These are phyloP conservation scores for Lathyrus tuberosus DNA, from an alignment of 306 rosid species.

Conservation along the genomic window DNA sequence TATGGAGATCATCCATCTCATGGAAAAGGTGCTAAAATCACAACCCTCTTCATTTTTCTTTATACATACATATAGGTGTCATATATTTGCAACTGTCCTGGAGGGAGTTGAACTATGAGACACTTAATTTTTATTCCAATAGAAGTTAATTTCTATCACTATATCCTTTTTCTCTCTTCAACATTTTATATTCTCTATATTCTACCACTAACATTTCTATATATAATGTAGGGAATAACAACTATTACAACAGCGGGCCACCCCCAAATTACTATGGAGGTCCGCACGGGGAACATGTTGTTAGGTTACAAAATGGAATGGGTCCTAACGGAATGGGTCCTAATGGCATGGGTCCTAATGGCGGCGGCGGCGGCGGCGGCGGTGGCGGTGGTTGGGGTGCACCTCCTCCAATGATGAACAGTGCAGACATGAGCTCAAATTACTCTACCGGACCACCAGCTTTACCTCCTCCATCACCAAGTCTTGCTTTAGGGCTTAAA, in stretches of 20 bases:
- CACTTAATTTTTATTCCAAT: background rate
- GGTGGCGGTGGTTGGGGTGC: constrained; percentile 59
- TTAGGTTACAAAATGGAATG: constrained; percentile 53
- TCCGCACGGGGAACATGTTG: constrained; percentile 55
- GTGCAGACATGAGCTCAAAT: constrained; percentile 54
- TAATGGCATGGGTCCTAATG: constrained; percentile 43
- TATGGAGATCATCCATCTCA: constrained; percentile 52
- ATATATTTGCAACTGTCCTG: background rate
- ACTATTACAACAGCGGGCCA: constrained; percentile 48
- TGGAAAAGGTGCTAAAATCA: constrained; percentile 51
- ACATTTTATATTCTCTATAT: background rate
- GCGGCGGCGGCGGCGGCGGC: constrained; percentile 38
- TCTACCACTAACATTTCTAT: background rate
- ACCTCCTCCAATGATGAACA: constrained; percentile 45
- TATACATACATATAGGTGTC: background rate
- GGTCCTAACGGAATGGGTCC: constrained; percentile 32
- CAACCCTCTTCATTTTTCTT: background rate
- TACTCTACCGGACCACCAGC: constrained; percentile 52
- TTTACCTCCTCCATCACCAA: constrained; percentile 80
- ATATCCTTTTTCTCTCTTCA: background rate
- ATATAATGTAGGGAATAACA: constrained; percentile 39
- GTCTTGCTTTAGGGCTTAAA: constrained; percentile 60
- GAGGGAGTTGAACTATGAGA: background rate
- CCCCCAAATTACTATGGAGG: constrained; percentile 49
- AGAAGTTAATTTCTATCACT: background rate